Conservation (phyloP, 2,329 filamentous ascomycete species). For the Stromatinia cepivora region DNA sequence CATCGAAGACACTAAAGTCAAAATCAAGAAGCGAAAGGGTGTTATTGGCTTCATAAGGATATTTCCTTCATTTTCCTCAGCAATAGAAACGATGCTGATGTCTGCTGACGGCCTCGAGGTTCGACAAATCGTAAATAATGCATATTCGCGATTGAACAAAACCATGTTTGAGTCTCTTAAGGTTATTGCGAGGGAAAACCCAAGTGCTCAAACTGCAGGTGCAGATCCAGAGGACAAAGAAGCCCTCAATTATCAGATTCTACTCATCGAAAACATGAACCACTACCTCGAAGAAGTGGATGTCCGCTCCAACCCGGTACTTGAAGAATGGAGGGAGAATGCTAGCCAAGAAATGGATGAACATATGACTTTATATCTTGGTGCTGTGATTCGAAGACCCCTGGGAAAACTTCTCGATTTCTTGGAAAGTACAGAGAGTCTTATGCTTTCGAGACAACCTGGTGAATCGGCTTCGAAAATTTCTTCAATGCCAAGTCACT, state of each 20-base stretch:
- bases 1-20: slow-evolving; percentile 97
- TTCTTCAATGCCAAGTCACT: slow-evolving; percentile 79
- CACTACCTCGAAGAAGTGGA: slow-evolving; percentile 94
- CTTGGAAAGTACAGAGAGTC: slow-evolving; percentile 80
- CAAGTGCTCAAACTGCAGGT: slow-evolving; percentile 48
- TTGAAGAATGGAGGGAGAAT: slow-evolving; percentile 79
- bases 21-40: slow-evolving; percentile 97
- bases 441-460: slow-evolving; percentile 58
- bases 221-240: slow-evolving; percentile 86
- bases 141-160: slow-evolving; percentile 85
- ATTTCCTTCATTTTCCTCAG: slow-evolving; percentile 82
- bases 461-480: slow-evolving; percentile 64
- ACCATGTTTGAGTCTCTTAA: slow-evolving; percentile 97
- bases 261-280: slow-evolving; percentile 98
- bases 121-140: slow-evolving; percentile 76
- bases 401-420: slow-evolving; percentile 90
- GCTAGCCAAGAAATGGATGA: slow-evolving; percentile 78
- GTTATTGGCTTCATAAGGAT: slow-evolving; percentile 94
- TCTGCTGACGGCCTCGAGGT: slow-evolving; percentile 63
- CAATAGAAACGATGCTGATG: slow-evolving; percentile 80
- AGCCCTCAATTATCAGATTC: slow-evolving; percentile 93
- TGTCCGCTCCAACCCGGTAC: slow-evolving; percentile 67
- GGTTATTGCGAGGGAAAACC: slow-evolving; percentile 80
- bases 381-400: slow-evolving; percentile 83
- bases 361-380: slow-evolving; percentile 84